Evolutionary conservation across 2,329 filamentous ascomycete species (phyloP).

Genomic region (Colletotrichum neosansevieriae): DNA sequence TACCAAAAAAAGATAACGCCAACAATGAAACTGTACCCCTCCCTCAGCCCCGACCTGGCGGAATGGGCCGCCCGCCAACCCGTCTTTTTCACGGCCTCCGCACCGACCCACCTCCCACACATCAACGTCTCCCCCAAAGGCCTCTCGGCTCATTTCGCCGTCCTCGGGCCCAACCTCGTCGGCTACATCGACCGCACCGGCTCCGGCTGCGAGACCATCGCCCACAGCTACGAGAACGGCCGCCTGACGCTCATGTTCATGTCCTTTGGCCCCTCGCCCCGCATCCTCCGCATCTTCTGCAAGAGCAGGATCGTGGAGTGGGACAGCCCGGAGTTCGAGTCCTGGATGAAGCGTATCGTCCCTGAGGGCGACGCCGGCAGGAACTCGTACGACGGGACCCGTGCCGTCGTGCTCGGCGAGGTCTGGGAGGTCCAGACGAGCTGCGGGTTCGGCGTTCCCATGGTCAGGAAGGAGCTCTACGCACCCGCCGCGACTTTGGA

Average conservation of each 20-base stretch:
- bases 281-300: conserved; percentile 75
- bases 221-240: conserved; percentile 82
- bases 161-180: conserved; percentile 68
- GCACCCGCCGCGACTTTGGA: conserved; percentile 42
- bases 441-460: conserved; percentile 75
- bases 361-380: conserved; percentile 46
- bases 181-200: conserved; percentile 82
- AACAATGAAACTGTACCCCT: conserved; percentile 71
- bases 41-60: conserved; percentile 66
- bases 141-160: conserved; percentile 70
- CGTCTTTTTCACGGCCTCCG: conserved; percentile 81
- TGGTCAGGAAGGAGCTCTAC: conserved; percentile 58
- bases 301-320: conserved; percentile 70
- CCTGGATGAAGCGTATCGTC: conserved; percentile 58
- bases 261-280: conserved; percentile 69
- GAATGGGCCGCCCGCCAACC: conserved; percentile 76
- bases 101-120: conserved; percentile 75
- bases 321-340: conserved; percentile 62
- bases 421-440: conserved; percentile 76
- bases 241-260: conserved; percentile 81
- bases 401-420: conserved; percentile 71
- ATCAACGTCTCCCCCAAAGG: conserved; percentile 85
- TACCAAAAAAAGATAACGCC: not conserved
- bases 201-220: conserved; percentile 81
- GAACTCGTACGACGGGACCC: conserved; percentile 59